These are phyloP conservation scores for Trametes meyenii DNA, from an alignment of 768 basidiomycete genomes.

Conservation along the genomic window DNA sequence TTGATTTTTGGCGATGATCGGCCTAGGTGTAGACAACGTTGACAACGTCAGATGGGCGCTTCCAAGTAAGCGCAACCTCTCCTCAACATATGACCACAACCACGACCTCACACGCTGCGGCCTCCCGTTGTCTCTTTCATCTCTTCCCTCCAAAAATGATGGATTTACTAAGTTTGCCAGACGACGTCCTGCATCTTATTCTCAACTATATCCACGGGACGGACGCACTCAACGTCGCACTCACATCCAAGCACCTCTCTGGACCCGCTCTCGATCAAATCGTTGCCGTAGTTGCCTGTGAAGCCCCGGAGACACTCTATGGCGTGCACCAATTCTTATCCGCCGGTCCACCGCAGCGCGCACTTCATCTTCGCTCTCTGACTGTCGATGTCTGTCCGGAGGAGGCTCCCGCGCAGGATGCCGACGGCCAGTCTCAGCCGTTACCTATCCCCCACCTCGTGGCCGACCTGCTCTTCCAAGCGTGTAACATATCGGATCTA, in stretches of 20 bases:
- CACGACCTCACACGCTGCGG: too few species aligned
- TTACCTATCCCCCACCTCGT: neutral
- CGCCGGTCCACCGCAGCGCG: neutral
- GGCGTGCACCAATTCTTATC: neutral
- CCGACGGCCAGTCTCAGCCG: neutral
- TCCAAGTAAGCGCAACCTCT: too few species aligned
- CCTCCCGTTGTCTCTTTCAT: too few species aligned
- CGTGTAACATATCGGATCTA: conserved; percentile 2
- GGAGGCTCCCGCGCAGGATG: neutral
- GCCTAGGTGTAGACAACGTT: too few species aligned
- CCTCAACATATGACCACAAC: too few species aligned
- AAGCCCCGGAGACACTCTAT: neutral
- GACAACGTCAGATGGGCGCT: too few species aligned
- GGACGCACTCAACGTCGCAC: conserved; percentile 4
- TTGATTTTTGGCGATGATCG: too few species aligned
- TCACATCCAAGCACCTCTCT: neutral
- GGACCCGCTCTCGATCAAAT: conserved; percentile 3
- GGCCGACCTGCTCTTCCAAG: conserved; percentile 3
- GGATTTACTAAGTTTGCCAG: neutral
- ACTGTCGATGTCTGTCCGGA: neutral
- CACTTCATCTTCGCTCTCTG: neutral
- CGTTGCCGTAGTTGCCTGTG: neutral
- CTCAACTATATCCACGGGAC: neutral
- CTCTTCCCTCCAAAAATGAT: neutral
- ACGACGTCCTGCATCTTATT: conserved; percentile 6